A percentile compares a stretch with the other conserved stretches of the same genome.
phyloP scores from a whole-genome alignment of 83 land plant species.

The Diphasiastrum complanatum region DNA sequence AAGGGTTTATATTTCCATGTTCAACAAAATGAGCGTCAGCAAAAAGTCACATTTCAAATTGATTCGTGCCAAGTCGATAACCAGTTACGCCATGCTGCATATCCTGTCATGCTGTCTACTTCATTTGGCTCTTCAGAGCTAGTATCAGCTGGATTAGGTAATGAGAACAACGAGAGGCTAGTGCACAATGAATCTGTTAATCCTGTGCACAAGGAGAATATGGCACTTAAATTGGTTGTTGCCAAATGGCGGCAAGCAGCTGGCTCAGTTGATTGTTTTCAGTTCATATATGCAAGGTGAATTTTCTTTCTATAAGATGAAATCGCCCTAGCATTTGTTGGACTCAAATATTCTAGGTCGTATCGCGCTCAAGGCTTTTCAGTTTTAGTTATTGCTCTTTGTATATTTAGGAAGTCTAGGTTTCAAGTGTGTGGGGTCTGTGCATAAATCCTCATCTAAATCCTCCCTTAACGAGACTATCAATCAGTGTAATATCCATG shows the following conservation, averaged over 20 bases:
- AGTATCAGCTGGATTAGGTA: not conserved
- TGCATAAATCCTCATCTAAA: no score
- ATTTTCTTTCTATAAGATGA: no score
- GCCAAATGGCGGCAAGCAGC: conserved; percentile 69
- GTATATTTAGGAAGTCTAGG: no score
- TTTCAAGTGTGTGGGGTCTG: no score
- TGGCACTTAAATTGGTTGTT: conserved; percentile 41
- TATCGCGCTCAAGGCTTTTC: no score
- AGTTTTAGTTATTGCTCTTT: no score
- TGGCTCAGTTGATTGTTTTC: conserved; percentile 59
- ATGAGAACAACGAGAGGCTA: not conserved
- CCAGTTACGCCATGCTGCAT: conserved; percentile 57
- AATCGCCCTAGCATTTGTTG: conserved; percentile 12
- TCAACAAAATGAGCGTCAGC: conserved; percentile 54
- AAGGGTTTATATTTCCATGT: conserved; percentile 46
- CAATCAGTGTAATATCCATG: no score
- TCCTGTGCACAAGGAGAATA: conserved; percentile 25
- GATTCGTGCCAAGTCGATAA: conserved; percentile 78
- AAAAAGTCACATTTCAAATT: conserved; percentile 50
- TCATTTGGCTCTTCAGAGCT: conserved; percentile 34
- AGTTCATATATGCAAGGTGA: conserved; percentile 57
- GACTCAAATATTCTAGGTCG: not conserved
- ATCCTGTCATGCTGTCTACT: conserved; percentile 73
- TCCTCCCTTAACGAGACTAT: no score
- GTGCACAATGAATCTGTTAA: conserved; percentile 8